Evolutionary conservation across 805 yeast genomes (phyloP), one percentile per base, ranked within the genome.

Genomic region (Cyberlindnera bimundalis): DNA sequence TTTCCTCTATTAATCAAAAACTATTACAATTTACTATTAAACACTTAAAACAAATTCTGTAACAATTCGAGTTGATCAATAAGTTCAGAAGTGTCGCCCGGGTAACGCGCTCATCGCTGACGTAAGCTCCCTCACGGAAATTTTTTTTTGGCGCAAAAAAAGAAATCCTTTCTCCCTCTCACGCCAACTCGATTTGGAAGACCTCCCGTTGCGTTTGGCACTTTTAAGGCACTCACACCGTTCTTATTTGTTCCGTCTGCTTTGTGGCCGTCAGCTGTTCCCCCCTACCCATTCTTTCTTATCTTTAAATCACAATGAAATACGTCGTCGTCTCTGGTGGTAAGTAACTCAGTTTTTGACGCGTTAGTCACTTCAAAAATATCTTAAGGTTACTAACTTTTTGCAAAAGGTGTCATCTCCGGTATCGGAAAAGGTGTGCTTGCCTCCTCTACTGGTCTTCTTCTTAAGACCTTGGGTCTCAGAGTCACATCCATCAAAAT

Each of bases 271-370:
- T n/a, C n/a, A n/a, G n/a, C n/a, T n/a, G n/a, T n/a, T n/a, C n/a
- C n/a, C n/a, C n/a, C n/a, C n/a, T n/a, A n/a, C n/a, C n/a, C n/a
- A n/a, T n/a, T n/a, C n/a, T n/a, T n/a, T n/a, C n/a, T n/a, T 28
- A 3, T 14, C 27, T 15, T 19, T 9, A 15, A 14, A 9, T 29
- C 19, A 29, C 12, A 13, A 5, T 93, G 98, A 93, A 93, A 70
- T 93, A 89, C 96, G 98, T 93, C 59, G 95, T 93, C 59, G 99
- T 93, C 34, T 90, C 98, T 45, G 99, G 99, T 65, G 99, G 99
- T 48, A 26, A 24, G 52, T 45, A 13, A 6, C 29, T 10, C 18
- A 7, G 24, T 10, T 10, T 21, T 6, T 33, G 16, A 37, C 40
- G 40, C 41, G 48, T 30, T 10, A n/a, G n/a, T n/a, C n/a, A n/a